phyloP scores from a whole-genome alignment of 164 flowering plant genomes.

The Tinospora cordifolia region DNA sequence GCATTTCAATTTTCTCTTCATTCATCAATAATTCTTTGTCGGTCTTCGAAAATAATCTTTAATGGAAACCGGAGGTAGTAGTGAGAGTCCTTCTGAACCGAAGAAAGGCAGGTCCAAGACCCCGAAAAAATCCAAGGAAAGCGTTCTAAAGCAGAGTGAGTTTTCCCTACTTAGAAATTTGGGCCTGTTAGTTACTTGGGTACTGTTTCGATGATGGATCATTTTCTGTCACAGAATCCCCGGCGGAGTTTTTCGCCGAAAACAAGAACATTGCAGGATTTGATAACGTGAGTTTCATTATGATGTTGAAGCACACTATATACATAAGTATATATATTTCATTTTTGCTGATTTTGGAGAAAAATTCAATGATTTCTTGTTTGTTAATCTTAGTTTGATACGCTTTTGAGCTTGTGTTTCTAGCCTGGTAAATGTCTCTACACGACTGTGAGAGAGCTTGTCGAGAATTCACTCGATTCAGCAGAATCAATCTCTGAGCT shows the following conservation, averaged over 20 bases:
- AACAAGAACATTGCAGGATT: conserved; percentile 96
- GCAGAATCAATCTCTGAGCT: conserved; percentile 93
- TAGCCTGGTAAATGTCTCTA: conserved; percentile 93
- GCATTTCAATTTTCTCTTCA: not conserved
- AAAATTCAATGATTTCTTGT: not conserved
- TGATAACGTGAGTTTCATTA: conserved; percentile 59
- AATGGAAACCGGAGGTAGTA: conserved; percentile 43
- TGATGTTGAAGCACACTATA: not conserved
- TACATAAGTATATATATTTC: too few relatives aligned
- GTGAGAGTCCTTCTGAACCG: conserved; percentile 42
- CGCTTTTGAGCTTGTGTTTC: conserved; percentile 8
- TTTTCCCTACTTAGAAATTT: conserved; percentile 6
- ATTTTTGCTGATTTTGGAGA: not conserved
- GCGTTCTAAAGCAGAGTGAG: conserved; percentile 81
- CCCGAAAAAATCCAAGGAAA: conserved; percentile 54
- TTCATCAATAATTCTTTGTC: not conserved
- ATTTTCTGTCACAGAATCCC: conserved; percentile 69
- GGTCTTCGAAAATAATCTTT: not conserved
- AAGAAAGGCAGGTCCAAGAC: conserved; percentile 53
- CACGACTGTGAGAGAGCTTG: conserved; percentile 94
- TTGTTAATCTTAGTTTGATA: not conserved
- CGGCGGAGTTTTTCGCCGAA: conserved; percentile 97
- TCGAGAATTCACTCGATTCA: conserved; percentile 94
- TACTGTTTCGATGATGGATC: not conserved
- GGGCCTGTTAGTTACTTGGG: not conserved